These are phyloP conservation scores for Globisporangium heterothallicum DNA, from an alignment of 352 stramenopile species.

Conservation along the genomic window DNA sequence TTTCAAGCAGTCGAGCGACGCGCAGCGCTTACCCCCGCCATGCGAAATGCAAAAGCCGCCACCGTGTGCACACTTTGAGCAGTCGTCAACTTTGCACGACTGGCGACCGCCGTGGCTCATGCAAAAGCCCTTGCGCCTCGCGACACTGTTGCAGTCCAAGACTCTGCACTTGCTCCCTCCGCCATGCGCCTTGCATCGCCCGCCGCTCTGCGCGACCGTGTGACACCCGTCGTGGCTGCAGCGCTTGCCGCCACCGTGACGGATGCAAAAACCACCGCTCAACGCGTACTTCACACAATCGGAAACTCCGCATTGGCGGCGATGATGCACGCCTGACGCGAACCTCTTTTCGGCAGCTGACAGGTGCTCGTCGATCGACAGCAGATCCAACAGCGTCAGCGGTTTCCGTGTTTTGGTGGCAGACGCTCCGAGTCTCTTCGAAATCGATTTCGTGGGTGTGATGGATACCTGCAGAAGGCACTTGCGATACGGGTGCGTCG, in stretches of 20 bases:
- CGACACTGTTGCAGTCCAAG: conserved; percentile 47
- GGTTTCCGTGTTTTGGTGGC: conserved; percentile 31
- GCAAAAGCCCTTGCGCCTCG: conserved; percentile 63
- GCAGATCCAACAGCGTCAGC: conserved; percentile 47
- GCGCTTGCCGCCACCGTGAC: conserved; percentile 70
- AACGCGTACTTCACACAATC: conserved; percentile 66
- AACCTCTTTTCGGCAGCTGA: not conserved
- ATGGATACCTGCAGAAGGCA: conserved; percentile 23
- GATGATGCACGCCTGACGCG: conserved; percentile 25
- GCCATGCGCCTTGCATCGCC: conserved; percentile 78
- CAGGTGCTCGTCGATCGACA: conserved; percentile 24
- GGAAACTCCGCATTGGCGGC: conserved; percentile 50
- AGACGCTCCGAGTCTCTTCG: conserved; percentile 8
- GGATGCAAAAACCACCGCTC: conserved; percentile 65
- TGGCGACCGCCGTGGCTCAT: conserved; percentile 69
- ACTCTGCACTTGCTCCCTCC: conserved; percentile 79
- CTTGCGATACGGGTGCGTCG: conserved; percentile 17
- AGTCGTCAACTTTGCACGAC: conserved; percentile 67
- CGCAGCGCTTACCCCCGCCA: conserved; percentile 66
- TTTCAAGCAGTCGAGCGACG: conserved; percentile 46
- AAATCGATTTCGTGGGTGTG: conserved; percentile 23
- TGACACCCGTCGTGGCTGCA: conserved; percentile 50
- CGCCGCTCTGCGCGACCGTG: conserved; percentile 74
- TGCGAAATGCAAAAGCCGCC: conserved; percentile 75
- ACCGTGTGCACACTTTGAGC: conserved; percentile 68